A percentile compares a stretch with the other conserved stretches of the same genome.
Conservation (phyloP, 805 yeast species). For the Metschnikowia aberdeeniae region DNA sequence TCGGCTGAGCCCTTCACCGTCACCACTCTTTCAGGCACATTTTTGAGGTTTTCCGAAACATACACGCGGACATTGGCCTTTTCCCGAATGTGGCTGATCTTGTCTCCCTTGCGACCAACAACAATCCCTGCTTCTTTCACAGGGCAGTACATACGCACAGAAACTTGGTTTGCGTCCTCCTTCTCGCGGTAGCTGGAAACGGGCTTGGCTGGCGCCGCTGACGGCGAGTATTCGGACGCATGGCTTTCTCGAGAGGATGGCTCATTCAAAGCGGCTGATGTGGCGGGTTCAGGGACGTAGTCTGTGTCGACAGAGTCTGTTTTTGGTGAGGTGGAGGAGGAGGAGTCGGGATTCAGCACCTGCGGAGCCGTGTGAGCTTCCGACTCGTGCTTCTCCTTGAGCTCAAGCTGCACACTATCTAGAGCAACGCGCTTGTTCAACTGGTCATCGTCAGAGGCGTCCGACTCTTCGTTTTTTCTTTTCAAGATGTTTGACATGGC, state of each 20-base stretch:
- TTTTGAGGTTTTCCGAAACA: slow-evolving; percentile 68
- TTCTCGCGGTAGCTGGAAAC: slow-evolving; percentile 38
- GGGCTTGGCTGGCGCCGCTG: slow-evolving; percentile 23
- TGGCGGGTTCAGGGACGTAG: no score
- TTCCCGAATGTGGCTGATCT: slow-evolving; percentile 59
- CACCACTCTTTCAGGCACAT: slow-evolving; percentile 70
- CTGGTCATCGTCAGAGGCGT: slow-evolving; percentile 41
- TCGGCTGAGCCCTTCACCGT: slow-evolving; percentile 72
- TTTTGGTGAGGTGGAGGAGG: not conserved
- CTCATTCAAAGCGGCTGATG: no score
- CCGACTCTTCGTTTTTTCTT: slow-evolving; percentile 63
- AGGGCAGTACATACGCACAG: slow-evolving; percentile 69
- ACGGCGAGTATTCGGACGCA: not conserved
- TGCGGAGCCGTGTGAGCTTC: slow-evolving; percentile 41
- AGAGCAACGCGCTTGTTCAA: slow-evolving; percentile 66
- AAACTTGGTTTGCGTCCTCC: slow-evolving; percentile 58
- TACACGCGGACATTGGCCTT: slow-evolving; percentile 61
- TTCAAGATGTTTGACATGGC: slow-evolving; percentile 43
- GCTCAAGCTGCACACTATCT: slow-evolving; percentile 54
- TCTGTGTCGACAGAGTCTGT: not conserved
- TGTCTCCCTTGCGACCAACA: slow-evolving; percentile 81
- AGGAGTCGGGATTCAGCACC: slow-evolving; percentile 15
- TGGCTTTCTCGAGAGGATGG: not conserved
- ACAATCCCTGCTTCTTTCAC: slow-evolving; percentile 71
- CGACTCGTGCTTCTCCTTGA: slow-evolving; percentile 39